Percentiles rank a stretch among this genome's conserved stretches.
Evolutionary conservation across 352 stramenopile genomes (phyloP).

Genomic region (Phytophthora ramorum): DNA sequence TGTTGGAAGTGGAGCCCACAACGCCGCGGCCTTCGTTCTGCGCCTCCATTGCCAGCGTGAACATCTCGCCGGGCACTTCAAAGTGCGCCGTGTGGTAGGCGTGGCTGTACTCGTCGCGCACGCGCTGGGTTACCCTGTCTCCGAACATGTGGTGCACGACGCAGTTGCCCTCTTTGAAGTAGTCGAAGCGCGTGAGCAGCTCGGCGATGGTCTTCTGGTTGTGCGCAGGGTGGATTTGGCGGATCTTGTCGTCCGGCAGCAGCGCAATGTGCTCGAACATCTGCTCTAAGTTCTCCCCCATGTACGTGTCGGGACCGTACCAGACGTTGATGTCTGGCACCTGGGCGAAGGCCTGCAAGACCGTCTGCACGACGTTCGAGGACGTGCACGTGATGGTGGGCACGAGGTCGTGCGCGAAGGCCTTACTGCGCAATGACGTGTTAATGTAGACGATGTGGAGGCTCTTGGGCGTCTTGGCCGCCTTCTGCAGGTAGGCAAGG

Average conservation of each 20-base stretch:
- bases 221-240: constrained; percentile 84
- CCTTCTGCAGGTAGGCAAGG: constrained; percentile 93
- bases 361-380: constrained; percentile 96
- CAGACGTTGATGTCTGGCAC: constrained; percentile 92
- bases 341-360: constrained; percentile 94
- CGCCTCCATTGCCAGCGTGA: constrained; percentile 96
- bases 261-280: constrained; percentile 90
- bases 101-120: constrained; percentile 92
- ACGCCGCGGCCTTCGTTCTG: constrained; percentile 92
- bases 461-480: constrained; percentile 86
- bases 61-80: constrained; percentile 99
- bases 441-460: constrained; percentile 99
- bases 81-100: constrained; percentile 97
- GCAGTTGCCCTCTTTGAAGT: constrained; percentile 97
- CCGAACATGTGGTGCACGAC: constrained; percentile 99
- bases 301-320: constrained; percentile 97
- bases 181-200: constrained; percentile 91
- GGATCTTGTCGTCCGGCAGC: constrained; percentile 86
- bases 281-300: constrained; percentile 97
- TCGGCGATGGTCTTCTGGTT: constrained; percentile 82
- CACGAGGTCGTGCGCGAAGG: constrained; percentile 92
- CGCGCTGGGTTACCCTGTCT: constrained; percentile 92
- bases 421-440: constrained; percentile 97
- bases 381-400: constrained; percentile 98
- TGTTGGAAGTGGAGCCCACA: constrained; percentile 97